A percentile compares a stretch with the other conserved stretches of the same genome.
These are phyloP conservation scores for Tuber borchii DNA, from an alignment of 495 filamentous ascomycete species.

Conservation along the genomic window DNA sequence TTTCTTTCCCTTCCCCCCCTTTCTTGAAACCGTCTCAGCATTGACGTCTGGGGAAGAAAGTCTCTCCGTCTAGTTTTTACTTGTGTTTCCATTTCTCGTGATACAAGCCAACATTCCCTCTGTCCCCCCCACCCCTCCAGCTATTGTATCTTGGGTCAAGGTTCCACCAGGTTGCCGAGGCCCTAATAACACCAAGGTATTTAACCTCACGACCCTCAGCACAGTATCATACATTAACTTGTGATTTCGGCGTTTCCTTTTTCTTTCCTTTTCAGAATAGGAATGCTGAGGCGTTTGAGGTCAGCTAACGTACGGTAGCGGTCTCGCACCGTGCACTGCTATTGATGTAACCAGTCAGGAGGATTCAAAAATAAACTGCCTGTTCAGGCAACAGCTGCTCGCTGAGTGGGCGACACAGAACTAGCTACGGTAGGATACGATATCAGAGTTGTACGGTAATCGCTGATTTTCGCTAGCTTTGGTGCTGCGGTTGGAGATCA, in stretches of 20 bases:
- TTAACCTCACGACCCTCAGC: neutral
- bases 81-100: neutral
- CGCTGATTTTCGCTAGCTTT: neutral
- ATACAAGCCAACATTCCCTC: neutral
- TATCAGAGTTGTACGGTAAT: neutral
- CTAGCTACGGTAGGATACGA: neutral
- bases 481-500: neutral
- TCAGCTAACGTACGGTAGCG: neutral
- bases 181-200: neutral
- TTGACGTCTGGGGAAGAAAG: neutral
- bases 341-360: neutral
- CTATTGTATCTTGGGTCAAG: neutral
- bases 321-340: neutral
- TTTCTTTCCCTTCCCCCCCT: neutral
- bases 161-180: constrained; percentile 1
- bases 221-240: no score
- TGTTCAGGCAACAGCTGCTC: neutral
- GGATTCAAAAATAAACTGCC: neutral
- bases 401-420: neutral
- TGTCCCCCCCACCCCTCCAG: neutral
- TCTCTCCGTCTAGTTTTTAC: neutral
- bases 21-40: constrained; percentile 1
- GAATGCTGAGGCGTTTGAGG: constrained; percentile 2
- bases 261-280: neutral
- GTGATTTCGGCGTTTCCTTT: neutral